Percentiles rank a stretch among this genome's conserved stretches.
Conservation (phyloP, 2,329 filamentous ascomycete genomes). For the Sporothrix sp. region DNA sequence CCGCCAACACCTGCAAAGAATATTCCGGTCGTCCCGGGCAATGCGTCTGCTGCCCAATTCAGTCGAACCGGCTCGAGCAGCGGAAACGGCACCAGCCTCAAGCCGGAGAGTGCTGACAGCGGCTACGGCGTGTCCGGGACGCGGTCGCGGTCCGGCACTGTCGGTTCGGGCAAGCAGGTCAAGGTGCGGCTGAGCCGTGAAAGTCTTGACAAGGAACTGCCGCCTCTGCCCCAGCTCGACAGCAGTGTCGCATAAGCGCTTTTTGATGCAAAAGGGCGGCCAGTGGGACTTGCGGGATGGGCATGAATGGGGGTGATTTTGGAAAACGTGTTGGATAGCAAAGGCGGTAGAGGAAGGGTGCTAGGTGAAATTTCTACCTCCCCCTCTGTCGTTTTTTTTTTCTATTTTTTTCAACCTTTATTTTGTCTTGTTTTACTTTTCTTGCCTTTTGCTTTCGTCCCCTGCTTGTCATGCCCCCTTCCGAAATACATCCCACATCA, state of each 20-base stretch:
- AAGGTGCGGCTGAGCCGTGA: constrained; percentile 39
- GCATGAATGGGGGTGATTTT: too few relatives aligned
- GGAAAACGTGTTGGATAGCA: constrained; percentile 3
- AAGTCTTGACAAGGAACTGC: constrained; percentile 51
- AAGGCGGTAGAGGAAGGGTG: background rate
- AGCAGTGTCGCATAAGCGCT: background rate
- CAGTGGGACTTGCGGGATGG: too few relatives aligned
- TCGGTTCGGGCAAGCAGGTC: constrained; percentile 23
- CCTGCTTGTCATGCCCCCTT: constrained; percentile 15
- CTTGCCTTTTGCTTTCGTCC: background rate
- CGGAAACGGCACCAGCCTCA: constrained; percentile 19
- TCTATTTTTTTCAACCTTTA: constrained; percentile 18
- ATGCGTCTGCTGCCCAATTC: background rate
- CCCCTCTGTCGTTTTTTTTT: background rate
- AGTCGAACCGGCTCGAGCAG: background rate
- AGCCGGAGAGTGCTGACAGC: constrained; percentile 39
- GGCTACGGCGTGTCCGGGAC: constrained; percentile 32
- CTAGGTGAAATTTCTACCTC: background rate
- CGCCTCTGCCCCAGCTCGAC: constrained; percentile 38
- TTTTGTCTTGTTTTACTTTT: background rate
- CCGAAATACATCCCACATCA: constrained; percentile 12
- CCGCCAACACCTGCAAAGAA: constrained; percentile 36
- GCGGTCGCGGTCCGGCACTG: constrained; percentile 21
- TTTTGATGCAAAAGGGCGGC: background rate
- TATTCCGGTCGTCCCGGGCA: constrained; percentile 6